These are phyloP conservation scores for Trypanosoma congolense DNA, from an alignment of 208 protist genomes.

Conservation along the genomic window DNA sequence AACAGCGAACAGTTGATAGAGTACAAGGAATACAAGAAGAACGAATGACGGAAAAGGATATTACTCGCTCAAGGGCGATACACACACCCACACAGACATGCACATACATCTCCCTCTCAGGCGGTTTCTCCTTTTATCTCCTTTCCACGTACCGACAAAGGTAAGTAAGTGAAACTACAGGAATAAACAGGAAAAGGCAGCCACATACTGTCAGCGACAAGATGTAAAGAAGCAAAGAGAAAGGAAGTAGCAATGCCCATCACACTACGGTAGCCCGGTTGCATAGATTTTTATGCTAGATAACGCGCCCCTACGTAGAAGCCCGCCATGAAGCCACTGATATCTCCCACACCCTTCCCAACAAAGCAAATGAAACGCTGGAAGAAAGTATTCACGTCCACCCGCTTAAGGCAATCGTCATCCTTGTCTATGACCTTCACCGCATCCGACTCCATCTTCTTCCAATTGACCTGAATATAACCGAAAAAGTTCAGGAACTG, in stretches of 20 bases:
- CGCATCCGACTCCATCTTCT: conserved; percentile 35
- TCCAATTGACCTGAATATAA: conserved; percentile 65
- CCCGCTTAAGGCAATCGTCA: conserved; percentile 44
- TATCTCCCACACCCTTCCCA: conserved; percentile 36
- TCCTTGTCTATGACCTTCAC: conserved; percentile 33
- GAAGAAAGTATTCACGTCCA: conserved; percentile 48
- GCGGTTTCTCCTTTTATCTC: too few species aligned
- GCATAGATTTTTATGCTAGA: conserved; percentile 25
- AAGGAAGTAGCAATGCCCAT: neutral
- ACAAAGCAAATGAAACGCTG: conserved; percentile 31
- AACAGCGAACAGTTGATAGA: too few species aligned
- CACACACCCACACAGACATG: too few species aligned
- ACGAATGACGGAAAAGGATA: too few species aligned
- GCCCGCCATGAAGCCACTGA: conserved; percentile 47
- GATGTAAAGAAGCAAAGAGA: neutral
- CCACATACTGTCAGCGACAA: too few species aligned
- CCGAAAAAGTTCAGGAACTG: conserved; percentile 54
- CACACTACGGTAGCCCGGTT: neutral
- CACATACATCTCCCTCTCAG: too few species aligned
- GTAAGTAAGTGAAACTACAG: too few species aligned
- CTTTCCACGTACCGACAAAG: too few species aligned
- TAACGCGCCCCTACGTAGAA: conserved; percentile 50
- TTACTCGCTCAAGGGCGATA: too few species aligned
- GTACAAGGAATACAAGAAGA: too few species aligned
- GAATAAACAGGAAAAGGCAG: too few species aligned